These are phyloP conservation scores for Actinomucor elegans DNA, from an alignment of 371 early-diverging fungal species.

Conservation along the genomic window DNA sequence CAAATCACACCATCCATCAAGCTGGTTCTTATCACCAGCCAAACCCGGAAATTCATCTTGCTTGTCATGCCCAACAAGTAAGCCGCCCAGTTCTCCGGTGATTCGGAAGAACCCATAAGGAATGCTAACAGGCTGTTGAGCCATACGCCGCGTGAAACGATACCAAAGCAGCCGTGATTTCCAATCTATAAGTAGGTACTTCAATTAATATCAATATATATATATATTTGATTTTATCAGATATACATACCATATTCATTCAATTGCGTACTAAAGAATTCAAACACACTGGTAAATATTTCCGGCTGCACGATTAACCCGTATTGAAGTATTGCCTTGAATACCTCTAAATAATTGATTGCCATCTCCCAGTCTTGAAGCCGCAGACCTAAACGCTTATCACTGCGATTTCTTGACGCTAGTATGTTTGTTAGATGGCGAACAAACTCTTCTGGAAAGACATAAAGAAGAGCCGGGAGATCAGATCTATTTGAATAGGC, in stretches of 20 bases:
- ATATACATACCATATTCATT: constrained; percentile 6
- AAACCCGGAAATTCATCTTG: too few relatives aligned
- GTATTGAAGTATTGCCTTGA: not conserved
- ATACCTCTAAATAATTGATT: not conserved
- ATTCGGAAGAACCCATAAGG: constrained; percentile 6
- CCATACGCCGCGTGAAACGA: not conserved
- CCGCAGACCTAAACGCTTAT: not conserved
- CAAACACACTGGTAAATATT: not conserved
- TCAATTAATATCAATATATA: not conserved
- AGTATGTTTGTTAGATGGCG: constrained; percentile 6
- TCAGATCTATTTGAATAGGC: not conserved
- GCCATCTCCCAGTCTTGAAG: constrained; percentile 21
- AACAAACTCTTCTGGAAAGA: constrained; percentile 13
- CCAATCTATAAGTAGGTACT: constrained; percentile 20
- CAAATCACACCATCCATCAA: constrained; percentile 16
- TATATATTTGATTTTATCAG: constrained; percentile 4
- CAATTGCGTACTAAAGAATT: not conserved
- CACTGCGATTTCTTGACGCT: constrained; percentile 1
- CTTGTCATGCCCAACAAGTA: not conserved
- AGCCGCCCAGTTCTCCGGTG: constrained; percentile 9
- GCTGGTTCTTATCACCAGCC: not conserved
- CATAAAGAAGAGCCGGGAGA: constrained; percentile 16
- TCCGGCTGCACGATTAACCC: not conserved
- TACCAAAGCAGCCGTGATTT: constrained; percentile 24
- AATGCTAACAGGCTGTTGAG: constrained; percentile 2